Evolutionary conservation across 768 basidiomycete genomes (phyloP), one percentile per base, ranked within the genome.

Genomic region (Tylopilus vinaceipallidus): DNA sequence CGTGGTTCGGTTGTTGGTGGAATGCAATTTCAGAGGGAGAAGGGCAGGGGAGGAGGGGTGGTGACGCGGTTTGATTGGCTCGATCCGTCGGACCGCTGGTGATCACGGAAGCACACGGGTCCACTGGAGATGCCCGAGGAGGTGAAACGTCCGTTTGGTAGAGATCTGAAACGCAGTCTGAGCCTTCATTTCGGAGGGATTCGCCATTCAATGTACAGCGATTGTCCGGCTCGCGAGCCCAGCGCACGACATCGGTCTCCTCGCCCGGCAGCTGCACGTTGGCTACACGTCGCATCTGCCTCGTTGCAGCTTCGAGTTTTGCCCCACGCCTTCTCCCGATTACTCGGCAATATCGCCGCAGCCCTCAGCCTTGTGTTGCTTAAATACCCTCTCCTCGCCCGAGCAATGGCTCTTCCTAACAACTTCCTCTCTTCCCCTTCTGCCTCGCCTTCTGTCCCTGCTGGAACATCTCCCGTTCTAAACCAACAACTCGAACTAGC

Each of bases 1-100:
- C 3, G 55, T 92, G 29, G 74, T 85, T 3, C 80, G 84, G 0
- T 66, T 93, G 8, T 67, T 91, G 9, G 76, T 91, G 13, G 91
- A 92, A 57, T 89, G 84, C 61, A 92, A 92, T 62, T 91, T 80
- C 63, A 72, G 76, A 53, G 84, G 82, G 36, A 64, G 75, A 48
- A 68, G 46, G 41, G 39, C 33, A 9, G 73, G 74, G 1, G 72
- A 75, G 53, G 76, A 78, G 55, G 75, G 76, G 2, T 75, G 73
- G 73, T 45, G 19, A 47, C 30, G 36, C 32, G 48, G 24, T 17
- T 6, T 17, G 23, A 49, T 38, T 24, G 34, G 22, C 12, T 54
- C 23, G 36, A 36, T 42, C 35, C 17, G 20, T 48, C 16, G 29
- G 30, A 19, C 13, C 5, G 16, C 17, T 5, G 42, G 17, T 24